Conservation (phyloP, 2,329 filamentous ascomycete species). For the Periconia digitata region DNA sequence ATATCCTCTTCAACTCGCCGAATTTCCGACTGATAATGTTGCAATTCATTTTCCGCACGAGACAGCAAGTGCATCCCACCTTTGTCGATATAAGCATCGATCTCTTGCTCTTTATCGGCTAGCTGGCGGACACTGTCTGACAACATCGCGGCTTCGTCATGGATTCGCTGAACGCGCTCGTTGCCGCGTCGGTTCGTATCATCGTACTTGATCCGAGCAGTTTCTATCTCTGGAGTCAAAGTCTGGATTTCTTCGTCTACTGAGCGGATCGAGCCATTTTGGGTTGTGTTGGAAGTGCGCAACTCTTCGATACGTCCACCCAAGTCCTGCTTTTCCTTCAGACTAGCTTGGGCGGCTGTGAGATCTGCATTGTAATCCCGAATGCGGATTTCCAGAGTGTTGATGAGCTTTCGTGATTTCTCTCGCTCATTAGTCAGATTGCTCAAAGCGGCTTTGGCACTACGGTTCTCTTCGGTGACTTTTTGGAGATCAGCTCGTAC, state of each 20-base stretch:
- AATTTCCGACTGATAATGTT: constrained; percentile 67
- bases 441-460: constrained; percentile 63
- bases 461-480: constrained; percentile 67
- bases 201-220: constrained; percentile 74
- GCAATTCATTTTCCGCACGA: constrained; percentile 69
- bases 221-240: constrained; percentile 74
- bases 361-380: constrained; percentile 75
- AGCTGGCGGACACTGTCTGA: constrained; percentile 77
- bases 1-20: constrained; percentile 68
- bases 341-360: constrained; percentile 67
- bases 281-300: constrained; percentile 66
- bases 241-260: constrained; percentile 72
- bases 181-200: constrained; percentile 73
- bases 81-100: constrained; percentile 74
- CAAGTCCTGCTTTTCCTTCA: constrained; percentile 79
- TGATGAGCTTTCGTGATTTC: constrained; percentile 67
- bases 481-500: constrained; percentile 75
- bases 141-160: constrained; percentile 70
- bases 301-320: constrained; percentile 72
- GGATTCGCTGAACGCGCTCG: constrained; percentile 70
- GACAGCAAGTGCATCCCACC: constrained; percentile 73
- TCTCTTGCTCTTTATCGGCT: constrained; percentile 72
- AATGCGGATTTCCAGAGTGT: constrained; percentile 72
- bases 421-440: constrained; percentile 73
- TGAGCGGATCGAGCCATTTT: constrained; percentile 68